phyloP scores from a whole-genome alignment of 306 rosid species.

The Begonia fuchsioides region DNA sequence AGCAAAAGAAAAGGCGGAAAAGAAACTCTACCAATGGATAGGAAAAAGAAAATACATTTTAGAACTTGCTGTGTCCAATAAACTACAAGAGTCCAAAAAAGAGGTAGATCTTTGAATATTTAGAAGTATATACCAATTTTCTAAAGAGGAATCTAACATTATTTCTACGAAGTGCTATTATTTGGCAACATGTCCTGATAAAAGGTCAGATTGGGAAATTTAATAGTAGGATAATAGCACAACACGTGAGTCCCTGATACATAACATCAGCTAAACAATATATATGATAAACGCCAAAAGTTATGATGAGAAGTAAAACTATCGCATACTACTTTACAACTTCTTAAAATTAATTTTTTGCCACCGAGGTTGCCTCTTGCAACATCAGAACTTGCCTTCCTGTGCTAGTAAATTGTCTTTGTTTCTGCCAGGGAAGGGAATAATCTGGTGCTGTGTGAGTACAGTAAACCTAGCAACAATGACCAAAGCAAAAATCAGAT shows the following conservation, averaged over 20 bases:
- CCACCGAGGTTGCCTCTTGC: too few species aligned
- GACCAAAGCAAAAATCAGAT: conserved; percentile 1
- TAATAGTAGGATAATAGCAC: too few species aligned
- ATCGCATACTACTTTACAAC: too few species aligned
- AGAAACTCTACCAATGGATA: not conserved
- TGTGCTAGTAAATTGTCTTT: conserved; percentile 87
- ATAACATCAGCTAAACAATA: conserved; percentile 3
- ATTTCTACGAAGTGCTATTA: too few species aligned
- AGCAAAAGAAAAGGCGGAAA: not conserved
- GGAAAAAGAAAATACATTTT: not conserved
- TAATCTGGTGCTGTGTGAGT: conserved; percentile 93
- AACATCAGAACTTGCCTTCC: conserved; percentile 60
- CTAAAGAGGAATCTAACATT: too few species aligned
- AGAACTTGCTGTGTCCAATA: not conserved
- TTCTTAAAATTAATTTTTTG: too few species aligned
- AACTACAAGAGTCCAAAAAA: not conserved
- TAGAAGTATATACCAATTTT: not conserved
- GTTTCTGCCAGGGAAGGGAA: conserved; percentile 99
- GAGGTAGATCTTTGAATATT: not conserved
- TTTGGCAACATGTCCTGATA: too few species aligned
- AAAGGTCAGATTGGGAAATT: too few species aligned
- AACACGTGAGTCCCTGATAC: too few species aligned
- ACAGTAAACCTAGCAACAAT: conserved; percentile 67
- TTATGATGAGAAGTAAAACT: conserved; percentile 1
- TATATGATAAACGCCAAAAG: not conserved